Evolutionary conservation across 78 protist genomes (phyloP).

Genomic region (Trichosphaerium sp.): DNA sequence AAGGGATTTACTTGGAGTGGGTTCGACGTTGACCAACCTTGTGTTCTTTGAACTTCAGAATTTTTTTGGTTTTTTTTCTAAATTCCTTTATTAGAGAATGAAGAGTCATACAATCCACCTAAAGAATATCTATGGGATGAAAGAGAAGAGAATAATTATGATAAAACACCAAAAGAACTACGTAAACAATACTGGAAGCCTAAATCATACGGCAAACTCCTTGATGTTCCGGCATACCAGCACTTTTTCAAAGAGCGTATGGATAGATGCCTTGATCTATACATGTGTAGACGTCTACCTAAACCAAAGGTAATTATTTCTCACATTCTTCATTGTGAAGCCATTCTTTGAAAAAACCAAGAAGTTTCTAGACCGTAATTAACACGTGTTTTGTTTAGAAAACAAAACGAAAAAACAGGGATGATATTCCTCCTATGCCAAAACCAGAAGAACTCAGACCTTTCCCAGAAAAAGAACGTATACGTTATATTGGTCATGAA

Average conservation of each 20-base stretch:
- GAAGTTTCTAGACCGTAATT: slow-evolving; percentile 15
- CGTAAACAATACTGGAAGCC: slow-evolving; percentile 54
- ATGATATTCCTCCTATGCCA: slow-evolving; percentile 92
- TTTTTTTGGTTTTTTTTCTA: too few species aligned
- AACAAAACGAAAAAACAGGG: too few species aligned
- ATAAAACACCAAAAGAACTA: slow-evolving; percentile 43
- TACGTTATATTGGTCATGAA: slow-evolving; percentile 28
- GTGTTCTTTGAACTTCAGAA: too few species aligned
- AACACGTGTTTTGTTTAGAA: too few species aligned
- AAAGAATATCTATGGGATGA: slow-evolving; percentile 72
- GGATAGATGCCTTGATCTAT: slow-evolving; percentile 92
- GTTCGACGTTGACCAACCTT: too few species aligned
- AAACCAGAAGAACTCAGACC: slow-evolving; percentile 86
- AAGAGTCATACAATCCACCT: slow-evolving; percentile 94
- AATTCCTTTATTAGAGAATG: slow-evolving; percentile 75
- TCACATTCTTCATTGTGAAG: too few species aligned
- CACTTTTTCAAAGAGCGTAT: slow-evolving; percentile 71
- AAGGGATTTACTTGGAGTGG: too few species aligned
- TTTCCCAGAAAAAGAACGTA: slow-evolving; percentile 69
- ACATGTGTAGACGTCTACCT: slow-evolving; percentile 73
- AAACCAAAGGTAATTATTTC: too few species aligned
- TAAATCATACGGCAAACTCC: slow-evolving; percentile 47
- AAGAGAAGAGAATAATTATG: slow-evolving; percentile 42
- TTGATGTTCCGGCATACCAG: slow-evolving; percentile 73
- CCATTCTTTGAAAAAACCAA: slow-evolving; percentile 9